phyloP scores from a whole-genome alignment of 2,329 filamentous ascomycete genomes.

The Colletotrichum cereale region DNA sequence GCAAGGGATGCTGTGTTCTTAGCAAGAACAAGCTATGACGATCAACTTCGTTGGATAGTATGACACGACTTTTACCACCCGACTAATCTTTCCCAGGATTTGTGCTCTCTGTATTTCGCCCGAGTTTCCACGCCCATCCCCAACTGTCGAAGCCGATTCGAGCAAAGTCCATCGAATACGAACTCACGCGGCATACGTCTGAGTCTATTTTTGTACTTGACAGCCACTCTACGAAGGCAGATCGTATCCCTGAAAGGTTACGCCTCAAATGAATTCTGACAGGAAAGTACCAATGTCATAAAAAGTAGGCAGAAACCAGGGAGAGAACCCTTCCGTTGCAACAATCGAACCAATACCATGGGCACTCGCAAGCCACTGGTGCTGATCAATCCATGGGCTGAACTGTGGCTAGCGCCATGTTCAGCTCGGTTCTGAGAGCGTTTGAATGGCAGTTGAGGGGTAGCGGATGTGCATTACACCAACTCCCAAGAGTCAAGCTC shows the following conservation, averaged over 20 bases:
- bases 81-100: neutral
- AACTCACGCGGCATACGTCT: neutral
- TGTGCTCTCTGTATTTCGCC: neutral
- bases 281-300: neutral
- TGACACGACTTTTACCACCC: constrained; percentile 4
- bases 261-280: neutral
- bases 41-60: neutral
- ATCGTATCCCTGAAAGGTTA: neutral
- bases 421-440: neutral
- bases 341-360: constrained; percentile 3
- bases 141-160: constrained; percentile 9
- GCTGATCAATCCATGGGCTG: constrained; percentile 10
- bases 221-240: neutral
- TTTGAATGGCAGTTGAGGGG: neutral
- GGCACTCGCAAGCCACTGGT: constrained; percentile 13
- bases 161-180: constrained; percentile 15
- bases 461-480: neutral
- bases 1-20: neutral
- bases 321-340: constrained; percentile 4
- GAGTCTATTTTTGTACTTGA: constrained; percentile 16
- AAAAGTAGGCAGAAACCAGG: neutral
- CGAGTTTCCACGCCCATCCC: neutral
- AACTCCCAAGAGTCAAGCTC: neutral
- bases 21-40: too few relatives aligned
- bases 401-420: neutral